Evolutionary conservation across 495 filamentous ascomycete genomes (phyloP), one percentile per base, ranked within the genome.

Genomic region (Talaromyces borbonicus): DNA sequence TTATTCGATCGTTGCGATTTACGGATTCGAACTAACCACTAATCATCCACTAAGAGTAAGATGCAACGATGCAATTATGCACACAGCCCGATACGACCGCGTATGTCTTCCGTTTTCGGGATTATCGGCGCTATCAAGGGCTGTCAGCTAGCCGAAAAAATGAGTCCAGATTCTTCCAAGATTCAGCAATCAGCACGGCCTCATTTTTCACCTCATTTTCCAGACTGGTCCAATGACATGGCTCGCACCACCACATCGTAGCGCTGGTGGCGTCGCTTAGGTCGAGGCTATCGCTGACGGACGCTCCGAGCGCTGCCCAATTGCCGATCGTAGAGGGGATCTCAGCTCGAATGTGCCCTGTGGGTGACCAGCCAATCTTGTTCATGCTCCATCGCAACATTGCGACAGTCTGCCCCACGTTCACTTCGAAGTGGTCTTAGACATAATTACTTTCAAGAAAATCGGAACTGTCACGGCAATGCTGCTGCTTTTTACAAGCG

Each of bases 291-390:
- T 41, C n/a, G 38, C 38, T 1, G 25, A 31, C 29, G 30, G 43
- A 35, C 43, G 43, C 42, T 45, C 26, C 16, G 42, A 32, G 26
- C 26, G 15, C 42, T 18, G 43, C 43, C 43, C 43, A 46, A 46
- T 46, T 31, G 29, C 18, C 19, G 43, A 46, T 44, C 43, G 43
- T 22, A 35, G 30, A 11, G 30, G 29, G 43, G 43, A 35, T 46
- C 16, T 46, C 43, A 46, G 43, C 43, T 46, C 27, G 43, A 46
- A 22, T 24, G 43, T 46, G 43, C 30, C 43, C 43, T 25, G 36
- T 39, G 18, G 16, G 36, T 24, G n/a, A 39, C 19, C 24, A 20
- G 8, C 35, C 35, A 38, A 38, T 38, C n/a, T n/a, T n/a, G n/a
- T n/a, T n/a, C n/a, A n/a, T n/a, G n/a, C n/a, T n/a, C n/a, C n/a